These are phyloP conservation scores for Hortiboletus flavorubellus DNA, from an alignment of 768 basidiomycete species.

Conservation along the genomic window DNA sequence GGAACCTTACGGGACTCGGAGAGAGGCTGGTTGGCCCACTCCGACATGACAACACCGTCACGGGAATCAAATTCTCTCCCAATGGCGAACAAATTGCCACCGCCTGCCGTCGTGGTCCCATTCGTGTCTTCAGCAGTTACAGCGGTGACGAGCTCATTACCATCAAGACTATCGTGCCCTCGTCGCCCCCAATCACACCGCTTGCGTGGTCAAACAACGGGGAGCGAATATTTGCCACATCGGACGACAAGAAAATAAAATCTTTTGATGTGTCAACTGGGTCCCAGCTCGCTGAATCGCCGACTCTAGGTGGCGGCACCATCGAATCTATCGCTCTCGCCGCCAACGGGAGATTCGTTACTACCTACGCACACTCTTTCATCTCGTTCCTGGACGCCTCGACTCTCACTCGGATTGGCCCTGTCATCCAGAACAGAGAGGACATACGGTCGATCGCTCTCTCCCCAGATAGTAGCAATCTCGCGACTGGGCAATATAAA, in stretches of 20 bases:
- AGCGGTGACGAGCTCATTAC: neutral
- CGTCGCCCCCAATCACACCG: neutral
- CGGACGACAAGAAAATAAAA: neutral
- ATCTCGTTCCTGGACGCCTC: conserved; percentile 1
- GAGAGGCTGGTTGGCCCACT: neutral
- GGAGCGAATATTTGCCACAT: neutral
- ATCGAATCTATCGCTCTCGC: neutral
- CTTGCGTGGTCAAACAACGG: neutral
- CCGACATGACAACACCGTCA: neutral
- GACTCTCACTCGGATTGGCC: neutral
- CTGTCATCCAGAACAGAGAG: neutral
- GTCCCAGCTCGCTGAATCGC: neutral
- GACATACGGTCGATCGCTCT: neutral
- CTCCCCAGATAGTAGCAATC: neutral
- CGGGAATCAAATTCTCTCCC: neutral
- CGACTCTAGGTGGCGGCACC: neutral
- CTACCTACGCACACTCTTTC: neutral
- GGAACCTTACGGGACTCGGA: neutral
- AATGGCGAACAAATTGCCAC: neutral
- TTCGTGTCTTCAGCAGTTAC: neutral
- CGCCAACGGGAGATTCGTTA: neutral
- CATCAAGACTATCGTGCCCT: neutral
- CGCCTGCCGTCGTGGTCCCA: neutral
- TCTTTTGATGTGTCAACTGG: neutral
- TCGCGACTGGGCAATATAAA: neutral